Evolutionary conservation across 1,284 basidiomycete species (phyloP).

Genomic region (Cryptococcus sp.): DNA sequence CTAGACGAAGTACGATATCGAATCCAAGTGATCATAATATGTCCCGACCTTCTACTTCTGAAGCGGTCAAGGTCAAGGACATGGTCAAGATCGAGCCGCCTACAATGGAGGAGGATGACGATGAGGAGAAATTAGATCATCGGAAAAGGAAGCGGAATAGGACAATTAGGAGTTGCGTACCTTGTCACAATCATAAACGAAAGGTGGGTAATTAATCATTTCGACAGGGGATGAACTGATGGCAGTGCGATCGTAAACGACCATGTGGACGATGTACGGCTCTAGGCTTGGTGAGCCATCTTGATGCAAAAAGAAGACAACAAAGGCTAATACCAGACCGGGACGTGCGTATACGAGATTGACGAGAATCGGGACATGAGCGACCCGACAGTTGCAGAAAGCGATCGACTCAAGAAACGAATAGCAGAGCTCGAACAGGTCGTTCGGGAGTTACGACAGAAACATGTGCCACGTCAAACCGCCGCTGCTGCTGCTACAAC

Average conservation of each 20-base stretch:
- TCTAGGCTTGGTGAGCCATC: constrained; percentile 34
- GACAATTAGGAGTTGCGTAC: constrained; percentile 80
- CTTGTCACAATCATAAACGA: constrained; percentile 87
- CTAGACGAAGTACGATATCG: constrained; percentile 4
- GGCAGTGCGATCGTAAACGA: constrained; percentile 47
- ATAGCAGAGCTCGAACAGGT: constrained; percentile 86
- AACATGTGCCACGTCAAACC: constrained; percentile 7
- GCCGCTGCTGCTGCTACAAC: neutral
- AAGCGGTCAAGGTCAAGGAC: constrained; percentile 1
- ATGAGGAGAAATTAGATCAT: constrained; percentile 50
- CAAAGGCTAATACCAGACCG: constrained; percentile 56
- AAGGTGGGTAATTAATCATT: constrained; percentile 73
- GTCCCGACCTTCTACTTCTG: neutral
- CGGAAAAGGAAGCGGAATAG: constrained; percentile 69
- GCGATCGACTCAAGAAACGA: constrained; percentile 70
- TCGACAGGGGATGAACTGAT: constrained; percentile 23
- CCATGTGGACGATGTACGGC: constrained; percentile 85
- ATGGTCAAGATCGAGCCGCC: neutral
- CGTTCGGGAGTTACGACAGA: constrained; percentile 61
- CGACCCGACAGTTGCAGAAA: constrained; percentile 76
- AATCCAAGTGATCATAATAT: neutral
- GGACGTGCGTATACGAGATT: constrained; percentile 85
- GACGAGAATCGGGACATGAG: constrained; percentile 78
- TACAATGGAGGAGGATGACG: constrained; percentile 7
- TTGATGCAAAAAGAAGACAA: neutral